phyloP scores from a whole-genome alignment of 495 filamentous ascomycete species.

The Penicillium dipodomyicola region DNA sequence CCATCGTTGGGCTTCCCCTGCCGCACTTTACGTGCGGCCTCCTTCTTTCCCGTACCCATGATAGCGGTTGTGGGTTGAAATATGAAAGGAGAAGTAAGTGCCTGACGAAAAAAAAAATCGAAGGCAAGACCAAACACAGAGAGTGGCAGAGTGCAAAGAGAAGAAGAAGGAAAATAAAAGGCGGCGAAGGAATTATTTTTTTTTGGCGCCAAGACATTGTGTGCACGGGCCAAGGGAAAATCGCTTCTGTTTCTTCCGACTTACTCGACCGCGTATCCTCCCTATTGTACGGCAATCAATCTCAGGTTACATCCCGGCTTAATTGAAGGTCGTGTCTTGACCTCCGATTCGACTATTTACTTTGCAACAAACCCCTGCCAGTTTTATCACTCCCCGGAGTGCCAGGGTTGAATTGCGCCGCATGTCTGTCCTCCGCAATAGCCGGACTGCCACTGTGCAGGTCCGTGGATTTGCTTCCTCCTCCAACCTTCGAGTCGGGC shows the following conservation, averaged over 20 bases:
- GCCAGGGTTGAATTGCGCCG: slow-evolving; percentile 12
- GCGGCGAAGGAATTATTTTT: slow-evolving; percentile 31
- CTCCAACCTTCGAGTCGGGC: slow-evolving; percentile 44
- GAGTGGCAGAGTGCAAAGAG: slow-evolving; percentile 39
- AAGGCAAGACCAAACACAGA: slow-evolving; percentile 33
- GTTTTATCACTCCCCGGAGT: neutral
- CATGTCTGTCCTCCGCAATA: slow-evolving; percentile 44
- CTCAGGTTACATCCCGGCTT: neutral
- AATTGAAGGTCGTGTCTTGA: slow-evolving; percentile 2
- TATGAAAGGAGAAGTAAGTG: slow-evolving; percentile 17
- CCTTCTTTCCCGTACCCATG: slow-evolving; percentile 98
- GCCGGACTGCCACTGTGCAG: slow-evolving; percentile 45
- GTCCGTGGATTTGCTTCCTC: slow-evolving; percentile 46
- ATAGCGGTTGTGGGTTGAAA: slow-evolving; percentile 28
- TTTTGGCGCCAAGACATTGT: slow-evolving; percentile 39
- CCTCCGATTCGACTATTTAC: neutral
- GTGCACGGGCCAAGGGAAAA: slow-evolving; percentile 47
- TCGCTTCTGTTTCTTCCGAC: slow-evolving; percentile 44
- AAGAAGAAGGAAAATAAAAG: slow-evolving; percentile 34
- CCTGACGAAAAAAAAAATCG: slow-evolving; percentile 27
- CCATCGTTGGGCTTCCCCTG: slow-evolving; percentile 80
- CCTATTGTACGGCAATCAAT: slow-evolving; percentile 8
- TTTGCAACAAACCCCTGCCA: neutral
- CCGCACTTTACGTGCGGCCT: slow-evolving; percentile 72
- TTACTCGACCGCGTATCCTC: slow-evolving; percentile 17